phyloP scores from a whole-genome alignment of 805 yeast species.

The Starmerella tilneyi region DNA sequence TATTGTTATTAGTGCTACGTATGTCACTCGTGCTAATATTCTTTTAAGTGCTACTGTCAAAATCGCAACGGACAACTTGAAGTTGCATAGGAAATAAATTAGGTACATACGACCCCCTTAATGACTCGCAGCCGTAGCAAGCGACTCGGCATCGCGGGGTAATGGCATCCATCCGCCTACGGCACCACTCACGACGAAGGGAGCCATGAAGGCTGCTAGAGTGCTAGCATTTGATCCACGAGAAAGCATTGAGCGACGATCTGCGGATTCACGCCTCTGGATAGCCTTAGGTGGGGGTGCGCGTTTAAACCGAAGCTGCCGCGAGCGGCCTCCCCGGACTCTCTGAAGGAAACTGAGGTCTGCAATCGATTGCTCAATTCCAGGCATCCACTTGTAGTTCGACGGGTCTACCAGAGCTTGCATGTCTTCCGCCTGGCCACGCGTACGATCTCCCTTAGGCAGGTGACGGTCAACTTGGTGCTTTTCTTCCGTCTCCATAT shows the following conservation, averaged over 20 bases:
- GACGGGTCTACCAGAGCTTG: slow-evolving; percentile 2
- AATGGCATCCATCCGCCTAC: slow-evolving; percentile 38
- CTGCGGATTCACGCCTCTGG: slow-evolving; percentile 10
- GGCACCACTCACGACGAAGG: slow-evolving; percentile 48
- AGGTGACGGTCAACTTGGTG: slow-evolving; percentile 16
- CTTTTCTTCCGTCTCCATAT: slow-evolving; percentile 15
- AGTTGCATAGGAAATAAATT: too few relatives aligned
- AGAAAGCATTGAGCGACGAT: slow-evolving; percentile 15
- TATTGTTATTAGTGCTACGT: too few relatives aligned
- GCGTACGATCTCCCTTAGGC: not conserved
- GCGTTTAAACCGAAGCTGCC: slow-evolving; percentile 15
- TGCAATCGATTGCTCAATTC: slow-evolving; percentile 34
- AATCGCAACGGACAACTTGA: too few relatives aligned
- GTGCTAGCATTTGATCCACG: slow-evolving; percentile 18
- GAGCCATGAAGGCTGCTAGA: slow-evolving; percentile 36
- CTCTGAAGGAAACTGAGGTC: slow-evolving; percentile 31
- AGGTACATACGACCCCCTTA: too few relatives aligned
- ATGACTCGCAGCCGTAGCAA: too few relatives aligned
- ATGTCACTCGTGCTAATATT: too few relatives aligned
- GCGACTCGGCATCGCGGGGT: not conserved
- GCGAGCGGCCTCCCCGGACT: slow-evolving; percentile 36
- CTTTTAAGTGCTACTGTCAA: too few relatives aligned
- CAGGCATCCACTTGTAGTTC: slow-evolving; percentile 34
- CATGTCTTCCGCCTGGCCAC: slow-evolving; percentile 2
- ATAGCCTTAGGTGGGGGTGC: not conserved